Conservation (phyloP, 108 stramenopile species). For the Chaetoceros muelleri region DNA sequence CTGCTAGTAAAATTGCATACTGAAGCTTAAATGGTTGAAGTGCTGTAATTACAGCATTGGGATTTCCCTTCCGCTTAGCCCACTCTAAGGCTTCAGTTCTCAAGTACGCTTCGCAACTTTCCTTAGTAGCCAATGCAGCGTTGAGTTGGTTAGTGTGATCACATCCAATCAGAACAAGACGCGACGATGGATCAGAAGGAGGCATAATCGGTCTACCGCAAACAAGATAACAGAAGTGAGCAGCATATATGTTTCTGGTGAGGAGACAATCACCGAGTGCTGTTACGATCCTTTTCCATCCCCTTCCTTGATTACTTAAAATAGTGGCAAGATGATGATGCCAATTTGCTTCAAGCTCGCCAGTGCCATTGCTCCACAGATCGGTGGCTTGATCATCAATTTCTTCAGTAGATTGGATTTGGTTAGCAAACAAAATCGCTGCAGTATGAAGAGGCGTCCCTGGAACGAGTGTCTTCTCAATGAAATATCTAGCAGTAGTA, state of each 20-base stretch:
- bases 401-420: conserved; percentile 22
- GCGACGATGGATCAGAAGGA: conserved; percentile 25
- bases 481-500: conserved; percentile 40
- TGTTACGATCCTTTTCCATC: conserved; percentile 65
- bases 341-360: conserved; percentile 42
- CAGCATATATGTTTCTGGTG: conserved; percentile 44
- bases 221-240: conserved; percentile 84
- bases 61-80: conserved; percentile 76
- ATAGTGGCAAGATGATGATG: conserved; percentile 54
- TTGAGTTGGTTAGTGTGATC: conserved; percentile 33
- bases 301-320: conserved; percentile 62
- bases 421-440: conserved; percentile 51
- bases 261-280: conserved; percentile 67
- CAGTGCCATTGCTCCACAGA: conserved; percentile 28
- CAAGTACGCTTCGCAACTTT: conserved; percentile 46
- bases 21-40: conserved; percentile 71
- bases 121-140: conserved; percentile 30
- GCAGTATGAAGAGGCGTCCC: conserved; percentile 73
- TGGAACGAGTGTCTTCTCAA: conserved; percentile 26
- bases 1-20: conserved; percentile 63
- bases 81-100: conserved; percentile 89
- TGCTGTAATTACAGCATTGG: conserved; percentile 37
- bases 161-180: conserved; percentile 57
- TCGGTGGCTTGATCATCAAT: conserved; percentile 5
- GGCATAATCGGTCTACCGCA: conserved; percentile 45